Conservation (phyloP, 2,329 filamentous ascomycete species). For the Mycosphaerella sp. region DNA sequence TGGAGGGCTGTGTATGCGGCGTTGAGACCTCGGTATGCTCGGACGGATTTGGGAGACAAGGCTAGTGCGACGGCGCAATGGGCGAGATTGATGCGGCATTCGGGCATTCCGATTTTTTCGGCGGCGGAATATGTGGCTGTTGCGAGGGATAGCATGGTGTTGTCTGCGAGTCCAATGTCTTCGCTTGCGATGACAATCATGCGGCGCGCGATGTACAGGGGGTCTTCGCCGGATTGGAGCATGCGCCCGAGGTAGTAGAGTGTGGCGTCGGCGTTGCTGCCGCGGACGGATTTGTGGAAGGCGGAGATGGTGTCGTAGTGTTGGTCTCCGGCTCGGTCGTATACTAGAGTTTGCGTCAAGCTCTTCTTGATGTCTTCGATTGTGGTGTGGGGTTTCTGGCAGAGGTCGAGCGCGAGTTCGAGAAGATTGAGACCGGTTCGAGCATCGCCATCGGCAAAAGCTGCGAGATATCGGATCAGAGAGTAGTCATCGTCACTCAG, state of each 20-base stretch:
- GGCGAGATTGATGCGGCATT: constrained; percentile 85
- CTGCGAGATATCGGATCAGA: constrained; percentile 72
- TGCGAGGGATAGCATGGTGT: constrained; percentile 71
- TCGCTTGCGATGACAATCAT: constrained; percentile 94
- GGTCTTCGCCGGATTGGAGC: constrained; percentile 91
- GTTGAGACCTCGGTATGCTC: constrained; percentile 74
- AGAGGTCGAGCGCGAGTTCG: constrained; percentile 77
- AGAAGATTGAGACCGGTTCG: constrained; percentile 87
- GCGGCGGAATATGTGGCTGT: constrained; percentile 80
- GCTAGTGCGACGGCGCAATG: constrained; percentile 79
- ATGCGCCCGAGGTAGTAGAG: constrained; percentile 94
- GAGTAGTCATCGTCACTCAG: constrained; percentile 62
- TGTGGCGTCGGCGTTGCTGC: constrained; percentile 76
- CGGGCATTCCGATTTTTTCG: constrained; percentile 91
- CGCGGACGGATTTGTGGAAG: constrained; percentile 92
- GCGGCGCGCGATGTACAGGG: constrained; percentile 82
- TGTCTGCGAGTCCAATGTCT: constrained; percentile 87
- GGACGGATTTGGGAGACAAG: constrained; percentile 76
- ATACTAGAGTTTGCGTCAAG: constrained; percentile 86
- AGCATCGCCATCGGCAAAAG: constrained; percentile 87
- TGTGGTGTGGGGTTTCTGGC: constrained; percentile 56
- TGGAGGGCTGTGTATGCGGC: constrained; percentile 71
- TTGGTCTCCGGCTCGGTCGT: constrained; percentile 90
- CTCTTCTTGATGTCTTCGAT: constrained; percentile 71
- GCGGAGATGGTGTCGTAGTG: constrained; percentile 98